Base-by-base conservation (phyloP, 306 rosid genomes). In the Prosopis cineraria region DNA sequence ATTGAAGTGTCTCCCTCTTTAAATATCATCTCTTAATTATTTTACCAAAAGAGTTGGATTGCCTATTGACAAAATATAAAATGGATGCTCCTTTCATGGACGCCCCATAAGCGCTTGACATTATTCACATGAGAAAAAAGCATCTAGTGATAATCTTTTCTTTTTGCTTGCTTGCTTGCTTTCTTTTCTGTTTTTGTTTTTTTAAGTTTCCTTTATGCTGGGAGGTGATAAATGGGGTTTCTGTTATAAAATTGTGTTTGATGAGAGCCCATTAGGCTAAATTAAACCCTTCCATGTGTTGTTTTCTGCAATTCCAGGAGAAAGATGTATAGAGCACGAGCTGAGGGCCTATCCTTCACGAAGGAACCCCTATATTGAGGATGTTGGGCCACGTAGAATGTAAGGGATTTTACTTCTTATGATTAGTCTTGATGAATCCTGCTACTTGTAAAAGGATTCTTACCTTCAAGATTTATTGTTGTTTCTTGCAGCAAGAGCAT, bases 311-410 rank as follows among this genome's bases (percentile, higher is more conserved):
- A 60, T 22, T 10, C 31, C 72, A 50, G 37, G 40, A 44, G 75
- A 56, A 60, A 31, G 67, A 88, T 87, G 93, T 77, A 72, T 47
- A 80, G 53, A 73, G 79, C 68, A n/a, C 87, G 73, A 81, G 70
- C 69, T 13, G 87, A 89, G 41, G 87, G 83, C 79, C 12, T 88
- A 16, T 70, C 72, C 67, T 93, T 90, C 83, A 88, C 98, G 7
- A 93, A 93, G 79, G 84, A 91, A 52, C 98, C 95, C 95, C 3
- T 93, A 85, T 78, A 80, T 93, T 20, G 96, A 93, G 68, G 92
- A 91, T 76, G 84, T 80, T 16, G 96, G 97, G 4, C 91, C 93
- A 0, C 89, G 88, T 10, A 84, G 33, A 82, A 84, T 93, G 97
- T 91, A 45, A 87, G 90, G 9, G 11, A 27, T 37, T 71, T 71